A percentile compares a stretch with the other conserved stretches of the same genome.
phyloP scores from a whole-genome alignment of 768 basidiomycete genomes.

The Pisolithus marmoratus region DNA sequence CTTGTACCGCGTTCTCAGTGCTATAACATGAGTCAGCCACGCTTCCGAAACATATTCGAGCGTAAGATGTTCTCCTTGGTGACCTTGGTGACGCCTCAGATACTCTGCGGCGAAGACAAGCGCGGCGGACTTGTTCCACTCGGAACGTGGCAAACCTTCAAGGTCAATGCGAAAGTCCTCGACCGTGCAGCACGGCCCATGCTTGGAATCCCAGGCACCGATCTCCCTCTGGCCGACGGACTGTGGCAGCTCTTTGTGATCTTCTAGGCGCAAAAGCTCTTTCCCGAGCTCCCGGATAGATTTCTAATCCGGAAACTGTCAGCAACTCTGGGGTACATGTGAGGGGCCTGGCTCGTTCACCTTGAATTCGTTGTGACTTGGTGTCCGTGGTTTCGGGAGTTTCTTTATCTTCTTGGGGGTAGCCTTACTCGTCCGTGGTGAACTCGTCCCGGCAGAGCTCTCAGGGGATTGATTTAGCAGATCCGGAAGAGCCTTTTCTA shows the following conservation, averaged over 20 bases:
- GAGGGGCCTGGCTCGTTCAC: neutral
- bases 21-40: neutral
- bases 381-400: neutral
- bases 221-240: neutral
- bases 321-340: neutral
- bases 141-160: neutral
- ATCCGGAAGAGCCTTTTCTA: no score
- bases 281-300: neutral
- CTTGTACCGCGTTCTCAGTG: neutral
- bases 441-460: no score
- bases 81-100: neutral
- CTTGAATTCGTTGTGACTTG: neutral
- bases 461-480: no score
- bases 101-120: neutral
- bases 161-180: neutral
- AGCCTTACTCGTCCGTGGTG: no score
- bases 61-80: neutral
- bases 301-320: neutral
- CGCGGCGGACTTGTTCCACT: neutral
- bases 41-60: neutral
- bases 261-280: neutral
- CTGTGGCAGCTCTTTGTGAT: neutral
- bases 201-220: neutral
- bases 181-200: neutral
- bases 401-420: no score